Percentiles rank a stretch among this genome's conserved stretches.
Conservation (phyloP, 2,329 filamentous ascomycete genomes). For the Helotiales sp. region DNA sequence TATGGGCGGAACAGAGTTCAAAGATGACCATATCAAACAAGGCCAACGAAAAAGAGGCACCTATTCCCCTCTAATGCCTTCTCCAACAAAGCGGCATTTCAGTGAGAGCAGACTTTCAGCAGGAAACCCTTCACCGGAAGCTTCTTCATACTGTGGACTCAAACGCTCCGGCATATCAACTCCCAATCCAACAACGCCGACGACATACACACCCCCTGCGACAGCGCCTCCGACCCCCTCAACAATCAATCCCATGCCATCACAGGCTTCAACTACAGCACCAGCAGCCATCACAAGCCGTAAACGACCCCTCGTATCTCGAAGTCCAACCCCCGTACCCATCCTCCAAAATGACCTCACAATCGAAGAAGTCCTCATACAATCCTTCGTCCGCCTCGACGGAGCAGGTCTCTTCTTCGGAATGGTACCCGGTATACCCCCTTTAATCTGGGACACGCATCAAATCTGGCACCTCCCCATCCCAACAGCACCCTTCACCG, state of each 20-base stretch:
- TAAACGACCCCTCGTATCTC: slow-evolving; percentile 32
- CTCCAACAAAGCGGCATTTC: neutral
- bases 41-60: slow-evolving; percentile 11
- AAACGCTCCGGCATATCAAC: slow-evolving; percentile 4
- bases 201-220: slow-evolving; percentile 21
- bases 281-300: slow-evolving; percentile 11
- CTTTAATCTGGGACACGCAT: slow-evolving; percentile 40
- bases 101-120: neutral
- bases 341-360: slow-evolving; percentile 35
- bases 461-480: slow-evolving; percentile 37
- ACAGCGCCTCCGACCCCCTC: slow-evolving; percentile 22
- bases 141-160: neutral
- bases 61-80: neutral
- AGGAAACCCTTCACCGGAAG: neutral
- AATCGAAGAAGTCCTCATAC: slow-evolving; percentile 41
- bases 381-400: slow-evolving; percentile 38
- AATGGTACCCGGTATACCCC: slow-evolving; percentile 36
- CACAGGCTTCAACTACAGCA: neutral
- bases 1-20: slow-evolving; percentile 20
- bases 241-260: neutral
- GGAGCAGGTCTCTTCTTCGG: slow-evolving; percentile 39
- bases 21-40: slow-evolving; percentile 8
- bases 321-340: slow-evolving; percentile 29
- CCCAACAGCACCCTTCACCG: slow-evolving; percentile 31
- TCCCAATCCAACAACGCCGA: slow-evolving; percentile 22